A percentile compares a stretch with the other conserved stretches of the same genome.
phyloP scores from a whole-genome alignment of 495 filamentous ascomycete species.

The Penicillium coffeae region DNA sequence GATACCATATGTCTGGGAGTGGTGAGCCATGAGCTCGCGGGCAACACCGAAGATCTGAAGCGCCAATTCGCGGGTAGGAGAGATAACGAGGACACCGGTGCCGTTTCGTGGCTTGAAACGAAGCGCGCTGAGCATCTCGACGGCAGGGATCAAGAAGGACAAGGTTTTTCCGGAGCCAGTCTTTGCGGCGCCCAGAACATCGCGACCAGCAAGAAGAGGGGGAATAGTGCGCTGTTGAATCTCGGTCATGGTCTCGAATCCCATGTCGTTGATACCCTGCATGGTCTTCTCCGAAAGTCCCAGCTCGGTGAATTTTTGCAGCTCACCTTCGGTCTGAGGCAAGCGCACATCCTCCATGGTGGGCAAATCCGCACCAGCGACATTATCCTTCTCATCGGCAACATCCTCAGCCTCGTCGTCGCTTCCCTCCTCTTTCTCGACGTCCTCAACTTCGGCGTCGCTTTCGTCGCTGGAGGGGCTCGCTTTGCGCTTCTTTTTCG shows the following conservation, averaged over 20 bases:
- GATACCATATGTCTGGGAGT: slow-evolving; percentile 92
- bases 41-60: slow-evolving; percentile 96
- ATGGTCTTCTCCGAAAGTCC: slow-evolving; percentile 83
- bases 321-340: slow-evolving; percentile 50
- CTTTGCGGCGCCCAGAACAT: slow-evolving; percentile 95
- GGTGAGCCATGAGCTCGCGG: slow-evolving; percentile 79
- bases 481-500: slow-evolving; percentile 37
- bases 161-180: slow-evolving; percentile 96
- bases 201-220: slow-evolving; percentile 79
- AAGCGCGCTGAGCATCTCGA: slow-evolving; percentile 90
- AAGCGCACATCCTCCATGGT: slow-evolving; percentile 49
- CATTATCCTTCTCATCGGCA: slow-evolving; percentile 22
- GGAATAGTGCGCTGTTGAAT: slow-evolving; percentile 89
- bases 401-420: slow-evolving; percentile 24
- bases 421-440: slow-evolving; percentile 16
- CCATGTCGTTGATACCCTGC: slow-evolving; percentile 85
- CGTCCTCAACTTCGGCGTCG: slow-evolving; percentile 18
- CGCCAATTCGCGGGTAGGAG: slow-evolving; percentile 70
- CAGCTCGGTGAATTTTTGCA: slow-evolving; percentile 71
- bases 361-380: slow-evolving; percentile 46
- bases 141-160: slow-evolving; percentile 87
- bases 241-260: slow-evolving; percentile 92
- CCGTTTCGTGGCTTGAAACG: slow-evolving; percentile 80
- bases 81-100: slow-evolving; percentile 80
- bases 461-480: slow-evolving; percentile 29